Evolutionary conservation across 2,329 filamentous ascomycete genomes (phyloP).

Genomic region (Geoglossum cookeanum): DNA sequence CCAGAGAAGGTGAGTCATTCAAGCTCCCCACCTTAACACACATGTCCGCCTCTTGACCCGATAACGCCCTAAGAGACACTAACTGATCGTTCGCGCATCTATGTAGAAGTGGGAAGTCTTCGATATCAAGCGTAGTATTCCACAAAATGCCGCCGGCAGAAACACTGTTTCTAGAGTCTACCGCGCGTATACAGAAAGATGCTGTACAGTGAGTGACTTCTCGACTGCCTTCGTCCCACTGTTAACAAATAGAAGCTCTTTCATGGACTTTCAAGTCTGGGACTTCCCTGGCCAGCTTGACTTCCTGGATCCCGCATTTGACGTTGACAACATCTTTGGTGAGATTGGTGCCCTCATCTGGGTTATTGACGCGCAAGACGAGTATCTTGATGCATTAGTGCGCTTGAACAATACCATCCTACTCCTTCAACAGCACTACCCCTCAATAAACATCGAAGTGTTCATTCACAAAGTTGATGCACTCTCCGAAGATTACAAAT

Average conservation of each 20-base stretch:
- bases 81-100: conserved; percentile 9
- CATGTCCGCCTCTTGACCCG: conserved; percentile 7
- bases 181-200: conserved; percentile 83
- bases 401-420: conserved; percentile 78
- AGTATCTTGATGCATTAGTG: conserved; percentile 81
- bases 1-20: conserved; percentile 53
- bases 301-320: conserved; percentile 75
- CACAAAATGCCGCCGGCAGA: conserved; percentile 94
- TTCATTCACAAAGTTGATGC: conserved; percentile 99
- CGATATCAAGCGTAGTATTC: conserved; percentile 97
- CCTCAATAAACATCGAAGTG: conserved; percentile 90
- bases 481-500: conserved; percentile 89
- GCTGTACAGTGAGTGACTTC: conserved; percentile 66
- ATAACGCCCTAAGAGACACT: background rate
- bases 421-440: conserved; percentile 71
- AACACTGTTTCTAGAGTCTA: conserved; percentile 89
- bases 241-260: conserved; percentile 43
- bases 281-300: conserved; percentile 92
- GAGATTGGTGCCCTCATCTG: conserved; percentile 89
- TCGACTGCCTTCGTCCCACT: background rate
- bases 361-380: conserved; percentile 97
- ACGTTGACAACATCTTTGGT: conserved; percentile 84
- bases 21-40: background rate
- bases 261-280: conserved; percentile 99
- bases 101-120: conserved; percentile 84